Conservation (phyloP, 2,329 filamentous ascomycete species). For the Epicoccum sorghinum region DNA sequence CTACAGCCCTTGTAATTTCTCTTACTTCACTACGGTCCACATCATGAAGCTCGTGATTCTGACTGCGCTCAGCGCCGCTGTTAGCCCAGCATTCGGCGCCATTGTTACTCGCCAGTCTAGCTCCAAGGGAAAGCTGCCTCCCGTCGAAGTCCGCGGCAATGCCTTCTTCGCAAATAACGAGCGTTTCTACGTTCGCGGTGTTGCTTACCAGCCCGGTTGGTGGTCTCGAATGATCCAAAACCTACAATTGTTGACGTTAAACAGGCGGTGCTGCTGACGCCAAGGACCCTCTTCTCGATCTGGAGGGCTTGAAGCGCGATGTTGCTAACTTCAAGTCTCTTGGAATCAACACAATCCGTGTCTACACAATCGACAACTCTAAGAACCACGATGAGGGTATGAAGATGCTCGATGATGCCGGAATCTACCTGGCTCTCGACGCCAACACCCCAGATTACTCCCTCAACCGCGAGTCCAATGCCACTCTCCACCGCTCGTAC, state of each 20-base stretch:
- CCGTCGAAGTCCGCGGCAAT: constrained; percentile 66
- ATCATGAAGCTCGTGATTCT: constrained; percentile 41
- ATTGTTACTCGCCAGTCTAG: constrained; percentile 29
- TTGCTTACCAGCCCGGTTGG: constrained; percentile 70
- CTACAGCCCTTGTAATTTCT: constrained; percentile 37
- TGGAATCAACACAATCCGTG: constrained; percentile 87
- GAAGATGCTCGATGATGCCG: constrained; percentile 76
- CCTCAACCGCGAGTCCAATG: constrained; percentile 75
- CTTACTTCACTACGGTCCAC: constrained; percentile 21
- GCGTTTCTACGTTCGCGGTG: constrained; percentile 65
- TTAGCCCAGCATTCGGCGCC: constrained; percentile 35
- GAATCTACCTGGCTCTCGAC: constrained; percentile 90
- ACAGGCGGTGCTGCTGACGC: constrained; percentile 50
- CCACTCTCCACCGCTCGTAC: constrained; percentile 67
- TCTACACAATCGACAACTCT: constrained; percentile 92
- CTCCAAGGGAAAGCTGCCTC: constrained; percentile 51
- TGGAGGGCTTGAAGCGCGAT: constrained; percentile 73
- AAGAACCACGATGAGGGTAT: constrained; percentile 84
- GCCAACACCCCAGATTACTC: constrained; percentile 90
- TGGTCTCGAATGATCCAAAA: constrained; percentile 30
- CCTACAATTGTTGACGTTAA: constrained; percentile 15
- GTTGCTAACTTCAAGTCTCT: constrained; percentile 81
- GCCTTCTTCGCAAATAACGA: constrained; percentile 67
- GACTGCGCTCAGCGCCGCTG: constrained; percentile 33
- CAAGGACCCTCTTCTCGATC: constrained; percentile 76